A percentile compares a stretch with the other conserved stretches of the same genome.
Evolutionary conservation across 179 eudicot species (phyloP).

Genomic region (Drosera spatulata): DNA sequence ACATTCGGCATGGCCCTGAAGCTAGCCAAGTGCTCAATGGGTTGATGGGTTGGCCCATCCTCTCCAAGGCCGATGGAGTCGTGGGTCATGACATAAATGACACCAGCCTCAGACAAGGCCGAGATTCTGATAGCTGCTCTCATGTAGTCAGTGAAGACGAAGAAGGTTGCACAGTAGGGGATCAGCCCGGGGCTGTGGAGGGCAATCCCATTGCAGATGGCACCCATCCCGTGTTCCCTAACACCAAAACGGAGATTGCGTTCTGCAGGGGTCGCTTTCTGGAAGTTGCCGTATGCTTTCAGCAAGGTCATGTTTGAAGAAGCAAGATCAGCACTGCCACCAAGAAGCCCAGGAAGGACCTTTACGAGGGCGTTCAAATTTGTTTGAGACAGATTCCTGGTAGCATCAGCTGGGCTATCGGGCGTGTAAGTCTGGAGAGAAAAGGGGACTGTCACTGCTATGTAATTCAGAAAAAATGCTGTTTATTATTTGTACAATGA

Average conservation of each 20-base stretch:
- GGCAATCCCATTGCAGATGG: slow-evolving; percentile 50
- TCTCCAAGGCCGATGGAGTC: slow-evolving; percentile 65
- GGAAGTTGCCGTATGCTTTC: slow-evolving; percentile 42
- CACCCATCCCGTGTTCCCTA: slow-evolving; percentile 61
- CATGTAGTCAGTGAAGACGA: slow-evolving; percentile 67
- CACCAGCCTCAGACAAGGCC: slow-evolving; percentile 41
- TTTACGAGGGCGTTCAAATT: slow-evolving; percentile 42
- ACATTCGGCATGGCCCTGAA: slow-evolving; percentile 58
- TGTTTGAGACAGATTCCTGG: slow-evolving; percentile 43
- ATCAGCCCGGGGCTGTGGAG: slow-evolving; percentile 44
- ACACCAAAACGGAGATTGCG: slow-evolving; percentile 51
- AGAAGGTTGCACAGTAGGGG: slow-evolving; percentile 60
- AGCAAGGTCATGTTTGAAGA: slow-evolving; percentile 49
- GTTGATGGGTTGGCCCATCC: slow-evolving; percentile 64
- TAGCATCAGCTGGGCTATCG: slow-evolving; percentile 44
- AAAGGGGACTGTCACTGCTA: neutral
- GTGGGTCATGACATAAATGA: slow-evolving; percentile 54
- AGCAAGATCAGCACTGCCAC: slow-evolving; percentile 64
- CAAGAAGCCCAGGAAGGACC: slow-evolving; percentile 50
- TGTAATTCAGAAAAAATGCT: too few relatives aligned
- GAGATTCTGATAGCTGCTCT: slow-evolving; percentile 47
- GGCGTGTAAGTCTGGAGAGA: slow-evolving; percentile 36
- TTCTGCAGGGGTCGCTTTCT: slow-evolving; percentile 46
- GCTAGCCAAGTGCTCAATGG: slow-evolving; percentile 53
- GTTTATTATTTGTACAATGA: too few relatives aligned